These are phyloP conservation scores for Emmonsiellopsis sp. DNA, from an alignment of 2,329 filamentous ascomycete genomes.

Conservation along the genomic window DNA sequence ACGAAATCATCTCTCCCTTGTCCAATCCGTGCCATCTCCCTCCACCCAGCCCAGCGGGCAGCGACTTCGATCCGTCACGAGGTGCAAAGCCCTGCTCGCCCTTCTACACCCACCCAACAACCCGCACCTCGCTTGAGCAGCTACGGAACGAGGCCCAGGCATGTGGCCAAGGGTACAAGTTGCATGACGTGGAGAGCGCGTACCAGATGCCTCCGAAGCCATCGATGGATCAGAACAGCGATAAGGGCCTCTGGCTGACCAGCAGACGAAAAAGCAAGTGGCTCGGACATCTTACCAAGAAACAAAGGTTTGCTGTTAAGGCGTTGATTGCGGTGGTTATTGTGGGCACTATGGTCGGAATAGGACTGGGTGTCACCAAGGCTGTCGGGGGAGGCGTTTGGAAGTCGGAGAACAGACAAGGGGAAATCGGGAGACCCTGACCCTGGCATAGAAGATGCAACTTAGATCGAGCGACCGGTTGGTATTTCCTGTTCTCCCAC, in stretches of 20 bases:
- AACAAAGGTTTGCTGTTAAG: slow-evolving; percentile 31
- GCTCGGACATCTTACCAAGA: slow-evolving; percentile 23
- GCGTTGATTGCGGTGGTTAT: slow-evolving; percentile 31
- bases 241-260: slow-evolving; percentile 14
- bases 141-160: slow-evolving; percentile 8
- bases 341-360: slow-evolving; percentile 34
- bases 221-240: neutral
- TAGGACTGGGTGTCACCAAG: slow-evolving; percentile 36
- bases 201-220: neutral
- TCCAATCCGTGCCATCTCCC: neutral
- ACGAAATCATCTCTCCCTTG: neutral
- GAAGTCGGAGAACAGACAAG: slow-evolving; percentile 25
- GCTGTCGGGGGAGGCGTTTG: slow-evolving; percentile 37
- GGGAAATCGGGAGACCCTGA: slow-evolving; percentile 14
- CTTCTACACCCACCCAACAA: slow-evolving; percentile 33
- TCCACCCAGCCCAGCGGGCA: neutral
- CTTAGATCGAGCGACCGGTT: neutral
- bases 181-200: slow-evolving; percentile 6
- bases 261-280: slow-evolving; percentile 26
- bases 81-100: slow-evolving; percentile 34
- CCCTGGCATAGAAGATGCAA: neutral
- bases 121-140: slow-evolving; percentile 21
- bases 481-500: neutral
- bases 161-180: slow-evolving; percentile 9
- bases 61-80: slow-evolving; percentile 29